Percentiles rank a stretch among this genome's conserved stretches.
Evolutionary conservation across 768 basidiomycete genomes (phyloP).

Genomic region (Hydnomerulius pinastri): DNA sequence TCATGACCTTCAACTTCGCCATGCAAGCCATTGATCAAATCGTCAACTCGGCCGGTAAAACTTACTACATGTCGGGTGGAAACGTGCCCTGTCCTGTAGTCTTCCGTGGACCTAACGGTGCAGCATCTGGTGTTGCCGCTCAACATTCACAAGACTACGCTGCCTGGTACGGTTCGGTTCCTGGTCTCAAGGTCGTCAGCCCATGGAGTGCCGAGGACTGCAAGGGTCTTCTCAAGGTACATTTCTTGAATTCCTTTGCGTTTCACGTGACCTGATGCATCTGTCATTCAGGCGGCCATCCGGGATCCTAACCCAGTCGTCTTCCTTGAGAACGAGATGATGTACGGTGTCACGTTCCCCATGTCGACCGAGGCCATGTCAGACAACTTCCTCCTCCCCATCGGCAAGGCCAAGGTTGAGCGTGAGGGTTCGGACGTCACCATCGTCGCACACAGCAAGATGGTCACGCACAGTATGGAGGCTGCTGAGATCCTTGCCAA

Average conservation of each 20-base stretch:
- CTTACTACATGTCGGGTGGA: slow-evolving; percentile 99
- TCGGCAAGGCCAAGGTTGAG: slow-evolving; percentile 98
- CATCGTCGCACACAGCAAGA: slow-evolving; percentile 96
- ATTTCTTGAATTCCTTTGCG: slow-evolving; percentile 14
- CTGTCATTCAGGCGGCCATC: slow-evolving; percentile 73
- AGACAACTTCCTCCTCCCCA: slow-evolving; percentile 91
- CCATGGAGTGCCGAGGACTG: slow-evolving; percentile 99
- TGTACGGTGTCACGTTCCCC: slow-evolving; percentile 97
- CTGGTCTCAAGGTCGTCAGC: slow-evolving; percentile 96
- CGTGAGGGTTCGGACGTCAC: slow-evolving; percentile 91
- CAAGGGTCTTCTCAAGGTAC: slow-evolving; percentile 94
- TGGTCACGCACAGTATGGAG: slow-evolving; percentile 94
- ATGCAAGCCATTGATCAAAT: slow-evolving; percentile 99
- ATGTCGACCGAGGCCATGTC: slow-evolving; percentile 95
- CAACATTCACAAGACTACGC: slow-evolving; percentile 99
- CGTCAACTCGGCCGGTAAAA: slow-evolving; percentile 99
- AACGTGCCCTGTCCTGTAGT: slow-evolving; percentile 98
- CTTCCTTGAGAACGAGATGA: slow-evolving; percentile 99
- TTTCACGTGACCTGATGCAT: background rate
- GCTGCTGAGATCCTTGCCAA: slow-evolving; percentile 92
- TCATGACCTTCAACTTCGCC: slow-evolving; percentile 99
- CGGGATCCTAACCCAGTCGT: slow-evolving; percentile 98
- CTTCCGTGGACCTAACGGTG: slow-evolving; percentile 99
- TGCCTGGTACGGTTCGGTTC: slow-evolving; percentile 90
- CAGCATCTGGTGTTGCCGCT: slow-evolving; percentile 93